Conservation (phyloP, 2,329 filamentous ascomycete genomes). For the Torrubiella hemipterigena region DNA sequence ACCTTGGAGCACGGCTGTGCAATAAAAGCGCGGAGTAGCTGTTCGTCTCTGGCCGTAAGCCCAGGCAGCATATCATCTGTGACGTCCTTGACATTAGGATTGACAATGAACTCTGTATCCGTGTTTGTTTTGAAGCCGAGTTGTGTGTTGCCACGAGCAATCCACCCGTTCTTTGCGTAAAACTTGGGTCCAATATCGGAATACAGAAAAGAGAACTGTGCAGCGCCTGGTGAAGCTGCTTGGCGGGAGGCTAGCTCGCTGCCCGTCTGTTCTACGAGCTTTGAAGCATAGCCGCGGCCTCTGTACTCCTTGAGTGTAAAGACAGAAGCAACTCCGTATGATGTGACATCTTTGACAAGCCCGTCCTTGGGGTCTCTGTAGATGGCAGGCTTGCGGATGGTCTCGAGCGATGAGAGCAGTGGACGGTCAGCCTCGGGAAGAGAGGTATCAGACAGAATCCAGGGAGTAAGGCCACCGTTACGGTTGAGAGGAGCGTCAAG, state of each 20-base stretch:
- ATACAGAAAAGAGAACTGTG: slow-evolving; percentile 65
- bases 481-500: slow-evolving; percentile 44
- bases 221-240: slow-evolving; percentile 16
- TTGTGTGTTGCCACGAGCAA: slow-evolving; percentile 60
- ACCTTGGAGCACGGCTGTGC: slow-evolving; percentile 16
- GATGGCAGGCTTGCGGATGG: slow-evolving; percentile 46
- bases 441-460: slow-evolving; percentile 46
- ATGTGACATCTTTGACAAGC: slow-evolving; percentile 37
- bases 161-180: slow-evolving; percentile 70
- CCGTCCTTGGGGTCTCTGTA: slow-evolving; percentile 22
- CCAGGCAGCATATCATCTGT: slow-evolving; percentile 46
- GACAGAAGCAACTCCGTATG: slow-evolving; percentile 72
- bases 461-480: slow-evolving; percentile 46
- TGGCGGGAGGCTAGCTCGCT: slow-evolving; percentile 18
- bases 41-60: slow-evolving; percentile 53
- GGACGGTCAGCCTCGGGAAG: slow-evolving; percentile 29
- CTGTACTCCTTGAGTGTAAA: slow-evolving; percentile 57
- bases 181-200: slow-evolving; percentile 79
- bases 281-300: slow-evolving; percentile 62
- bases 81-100: slow-evolving; percentile 26
- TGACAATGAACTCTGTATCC: slow-evolving; percentile 14
- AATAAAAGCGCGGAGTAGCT: slow-evolving; percentile 45
- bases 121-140: slow-evolving; percentile 41
- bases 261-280: slow-evolving; percentile 61
- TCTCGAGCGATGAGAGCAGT: slow-evolving; percentile 53